Conservation (phyloP, 2,329 filamentous ascomycete species). For the Trichoderma gracile region DNA sequence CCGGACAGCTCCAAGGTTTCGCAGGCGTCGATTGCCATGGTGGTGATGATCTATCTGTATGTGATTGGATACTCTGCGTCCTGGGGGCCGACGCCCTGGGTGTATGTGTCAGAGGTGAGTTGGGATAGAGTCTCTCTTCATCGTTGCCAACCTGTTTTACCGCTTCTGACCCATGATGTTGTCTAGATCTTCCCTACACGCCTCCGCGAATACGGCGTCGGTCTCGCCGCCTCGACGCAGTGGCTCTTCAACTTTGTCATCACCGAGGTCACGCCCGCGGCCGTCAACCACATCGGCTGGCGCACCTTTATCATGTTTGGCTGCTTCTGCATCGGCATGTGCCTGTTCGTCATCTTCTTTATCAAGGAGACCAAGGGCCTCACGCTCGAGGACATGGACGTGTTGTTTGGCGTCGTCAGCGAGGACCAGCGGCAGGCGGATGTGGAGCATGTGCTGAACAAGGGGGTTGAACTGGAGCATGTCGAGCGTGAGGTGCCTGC, state of each 20-base stretch:
- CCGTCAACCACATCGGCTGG: slow-evolving; percentile 29
- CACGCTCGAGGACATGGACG: slow-evolving; percentile 28
- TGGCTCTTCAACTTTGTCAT: slow-evolving; percentile 71
- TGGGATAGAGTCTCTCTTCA: neutral
- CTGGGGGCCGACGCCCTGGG: slow-evolving; percentile 29
- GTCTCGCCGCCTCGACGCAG: slow-evolving; percentile 63
- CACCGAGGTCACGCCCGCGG: slow-evolving; percentile 27
- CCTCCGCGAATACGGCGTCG: slow-evolving; percentile 43
- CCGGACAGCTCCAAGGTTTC: slow-evolving; percentile 21
- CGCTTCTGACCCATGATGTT: neutral
- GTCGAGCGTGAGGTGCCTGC: slow-evolving; percentile 8
- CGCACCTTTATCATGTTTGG: slow-evolving; percentile 30
- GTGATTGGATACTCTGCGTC: slow-evolving; percentile 27
- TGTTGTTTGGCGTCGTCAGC: slow-evolving; percentile 26
- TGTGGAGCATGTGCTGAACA: slow-evolving; percentile 25
- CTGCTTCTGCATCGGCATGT: slow-evolving; percentile 28
- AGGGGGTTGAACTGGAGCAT: slow-evolving; percentile 22
- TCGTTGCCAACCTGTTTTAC: neutral
- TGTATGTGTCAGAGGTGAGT: slow-evolving; percentile 28
- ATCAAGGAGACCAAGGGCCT: slow-evolving; percentile 29
- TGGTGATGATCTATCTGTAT: slow-evolving; percentile 29
- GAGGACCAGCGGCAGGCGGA: slow-evolving; percentile 25
- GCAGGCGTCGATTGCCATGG: slow-evolving; percentile 29
- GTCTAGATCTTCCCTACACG: slow-evolving; percentile 27
- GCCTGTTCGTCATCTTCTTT: slow-evolving; percentile 27